Percentiles rank a stretch among this genome's conserved stretches.
These are phyloP conservation scores for Scenedesmus sp. DNA, from an alignment of 163 green algal species.

Conservation along the genomic window DNA sequence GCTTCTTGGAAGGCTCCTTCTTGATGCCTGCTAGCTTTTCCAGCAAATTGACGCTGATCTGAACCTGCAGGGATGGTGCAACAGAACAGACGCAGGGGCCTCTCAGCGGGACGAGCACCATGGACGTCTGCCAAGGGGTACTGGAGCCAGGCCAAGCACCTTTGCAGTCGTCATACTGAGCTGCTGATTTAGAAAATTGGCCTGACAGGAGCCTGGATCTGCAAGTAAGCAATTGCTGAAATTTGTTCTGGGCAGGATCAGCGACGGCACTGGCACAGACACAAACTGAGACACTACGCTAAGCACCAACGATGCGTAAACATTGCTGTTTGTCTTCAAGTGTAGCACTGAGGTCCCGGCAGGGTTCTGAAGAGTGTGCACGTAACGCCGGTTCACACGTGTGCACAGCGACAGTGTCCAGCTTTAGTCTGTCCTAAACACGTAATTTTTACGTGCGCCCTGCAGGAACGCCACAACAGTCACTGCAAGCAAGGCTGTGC, in stretches of 20 bases:
- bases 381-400: background rate
- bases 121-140: background rate
- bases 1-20: background rate
- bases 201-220: background rate
- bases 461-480: background rate
- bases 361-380: constrained; percentile 11
- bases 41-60: constrained; percentile 50
- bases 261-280: background rate
- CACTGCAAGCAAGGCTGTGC: background rate
- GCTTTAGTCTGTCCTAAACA: background rate
- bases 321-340: background rate
- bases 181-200: background rate
- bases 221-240: background rate
- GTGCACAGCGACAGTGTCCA: background rate
- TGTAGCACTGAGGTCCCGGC: background rate
- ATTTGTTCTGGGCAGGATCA: background rate
- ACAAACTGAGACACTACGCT: background rate
- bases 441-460: background rate
- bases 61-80: constrained; percentile 26
- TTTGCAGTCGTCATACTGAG: constrained; percentile 30
- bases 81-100: background rate
- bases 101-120: background rate
- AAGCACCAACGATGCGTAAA: background rate
- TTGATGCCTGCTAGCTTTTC: constrained; percentile 49
- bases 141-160: background rate